Base-by-base conservation (phyloP, 2,329 filamentous ascomycete species). In the Monilinia polystroma region DNA sequence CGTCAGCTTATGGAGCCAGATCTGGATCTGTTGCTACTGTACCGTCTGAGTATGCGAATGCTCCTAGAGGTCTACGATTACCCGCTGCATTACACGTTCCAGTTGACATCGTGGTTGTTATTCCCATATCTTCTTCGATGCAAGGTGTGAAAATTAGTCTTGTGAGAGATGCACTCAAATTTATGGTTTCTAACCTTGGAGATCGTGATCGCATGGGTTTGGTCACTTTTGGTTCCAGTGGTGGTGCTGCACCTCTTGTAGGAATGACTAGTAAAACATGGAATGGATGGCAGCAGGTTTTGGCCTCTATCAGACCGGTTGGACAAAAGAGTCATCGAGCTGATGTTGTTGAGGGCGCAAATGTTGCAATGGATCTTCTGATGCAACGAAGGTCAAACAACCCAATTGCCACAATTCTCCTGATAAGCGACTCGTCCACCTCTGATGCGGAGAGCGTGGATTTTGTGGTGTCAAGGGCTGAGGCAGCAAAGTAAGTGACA, bases 371-470 rank as follows among this genome's bases (percentile, higher is more conserved):
- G 95, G 95, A 99, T 77, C 81, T 99, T 66, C 84, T 99, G 67
- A 99, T 99, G 95, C 93, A 97, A 79, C 89, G 95, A 73, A 97
- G 96, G 80, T 92, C 93, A 73, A 94, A 90, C 79, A 99, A 98
- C 76, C 93, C 95, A 0, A 90, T 99, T 64, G 94, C 95, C 0
- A 94, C 92, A 14, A 98, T 99, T 73, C 86, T 99, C 78, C 84
- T 99, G 70, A 98, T 99, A 77, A 98, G 95, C 80, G 95, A 99
- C 76, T 96, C 95, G 0, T 96, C 94, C 4, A 97, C 92, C 4
- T 94, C 93, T 0, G 95, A 99, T 76, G 87, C 89, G 7, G 95
- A 98, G 75, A 96, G 93, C 75, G 94, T 98, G 43, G 94, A 99
- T 78, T 99, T 99, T 77, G 95, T 99, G 16, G 92, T 98, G 51